Evolutionary conservation across 805 yeast species (phyloP), one percentile per base, ranked within the genome.

Genomic region (Hyphopichia homilentoma): DNA sequence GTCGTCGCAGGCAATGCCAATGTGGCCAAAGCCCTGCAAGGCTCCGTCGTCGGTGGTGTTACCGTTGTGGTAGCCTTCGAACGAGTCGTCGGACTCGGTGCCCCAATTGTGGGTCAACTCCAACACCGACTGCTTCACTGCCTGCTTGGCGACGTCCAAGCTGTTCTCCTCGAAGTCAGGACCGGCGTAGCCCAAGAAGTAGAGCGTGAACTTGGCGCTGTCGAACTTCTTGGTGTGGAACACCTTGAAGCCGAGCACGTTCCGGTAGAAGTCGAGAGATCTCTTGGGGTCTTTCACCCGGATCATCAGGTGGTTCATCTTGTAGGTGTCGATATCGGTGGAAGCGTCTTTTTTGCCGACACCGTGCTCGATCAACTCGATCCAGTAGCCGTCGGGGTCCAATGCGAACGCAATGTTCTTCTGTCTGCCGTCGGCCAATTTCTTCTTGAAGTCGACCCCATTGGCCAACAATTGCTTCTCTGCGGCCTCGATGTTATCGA

Each of bases 101-200:
- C 97, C 98, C 81, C 87, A 90, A 65, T 93, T 93, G 65, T 87
- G 90, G 29, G 97, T 90, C 53, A 93, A 70, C 62, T 93, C 98
- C 34, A 93, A 58, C 8, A 93, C 61, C 14, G 90, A 81, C 54
- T 85, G 87, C 39, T 79, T 63, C 32, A 45, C 32, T 5, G 71
- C 57, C 44, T 67, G 72, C 3, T 47, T 45, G 2, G 34, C 42
- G 21, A 35, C 48, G 4, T 53, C 44, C 16, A 44, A 21, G n/a
- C 48, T 35, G 26, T 70, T 68, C 35, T 72, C 79, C 45, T 63
- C 52, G 47, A 61, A 68, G 7, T 48, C 54, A 7, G 64, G 47
- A 33, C 56, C 62, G 21, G 72, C 75, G 59, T 79, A 90, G 8
- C 88, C 95, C 42, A 93, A 63, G 63, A 93, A 93, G 66, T 85